These are phyloP conservation scores for Penicillium chermesinum DNA, from an alignment of 495 filamentous ascomycete genomes.

Conservation along the genomic window DNA sequence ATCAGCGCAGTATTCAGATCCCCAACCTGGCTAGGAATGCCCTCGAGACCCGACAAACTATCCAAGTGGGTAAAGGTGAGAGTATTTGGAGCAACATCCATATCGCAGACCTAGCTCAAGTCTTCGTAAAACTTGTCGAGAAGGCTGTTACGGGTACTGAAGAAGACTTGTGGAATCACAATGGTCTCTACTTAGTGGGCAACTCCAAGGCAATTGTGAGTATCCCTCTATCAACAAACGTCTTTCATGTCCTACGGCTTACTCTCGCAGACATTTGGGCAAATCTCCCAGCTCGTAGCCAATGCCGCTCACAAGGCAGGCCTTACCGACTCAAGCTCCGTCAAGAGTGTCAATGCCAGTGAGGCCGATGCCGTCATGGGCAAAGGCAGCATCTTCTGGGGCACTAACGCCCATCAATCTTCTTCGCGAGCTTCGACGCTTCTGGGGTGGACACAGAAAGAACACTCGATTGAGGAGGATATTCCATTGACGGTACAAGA, in stretches of 20 bases:
- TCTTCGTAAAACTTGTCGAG: conserved; percentile 54
- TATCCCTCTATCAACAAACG: neutral
- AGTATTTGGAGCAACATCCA: conserved; percentile 64
- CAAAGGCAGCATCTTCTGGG: conserved; percentile 33
- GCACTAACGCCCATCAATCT: conserved; percentile 51
- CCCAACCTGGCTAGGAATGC: conserved; percentile 48
- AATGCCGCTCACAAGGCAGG: conserved; percentile 51
- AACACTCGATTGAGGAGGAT: conserved; percentile 42
- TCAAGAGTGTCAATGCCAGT: conserved; percentile 23
- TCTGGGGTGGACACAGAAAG: conserved; percentile 52
- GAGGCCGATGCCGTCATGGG: conserved; percentile 22
- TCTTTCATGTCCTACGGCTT: neutral
- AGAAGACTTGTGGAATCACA: conserved; percentile 63
- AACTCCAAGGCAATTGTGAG: conserved; percentile 47
- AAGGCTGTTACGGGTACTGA: conserved; percentile 53
- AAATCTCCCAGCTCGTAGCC: conserved; percentile 52
- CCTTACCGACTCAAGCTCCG: conserved; percentile 47
- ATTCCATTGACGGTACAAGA: conserved; percentile 40
- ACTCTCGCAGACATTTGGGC: conserved; percentile 44
- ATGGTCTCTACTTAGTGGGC: conserved; percentile 64
- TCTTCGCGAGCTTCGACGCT: conserved; percentile 53
- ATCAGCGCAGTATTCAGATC: conserved; percentile 57
- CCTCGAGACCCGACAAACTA: conserved; percentile 50
- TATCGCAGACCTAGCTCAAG: conserved; percentile 56
- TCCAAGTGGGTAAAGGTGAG: conserved; percentile 54